Evolutionary conservation across 805 yeast genomes (phyloP).

Genomic region (Zygotorulaspora florentina): DNA sequence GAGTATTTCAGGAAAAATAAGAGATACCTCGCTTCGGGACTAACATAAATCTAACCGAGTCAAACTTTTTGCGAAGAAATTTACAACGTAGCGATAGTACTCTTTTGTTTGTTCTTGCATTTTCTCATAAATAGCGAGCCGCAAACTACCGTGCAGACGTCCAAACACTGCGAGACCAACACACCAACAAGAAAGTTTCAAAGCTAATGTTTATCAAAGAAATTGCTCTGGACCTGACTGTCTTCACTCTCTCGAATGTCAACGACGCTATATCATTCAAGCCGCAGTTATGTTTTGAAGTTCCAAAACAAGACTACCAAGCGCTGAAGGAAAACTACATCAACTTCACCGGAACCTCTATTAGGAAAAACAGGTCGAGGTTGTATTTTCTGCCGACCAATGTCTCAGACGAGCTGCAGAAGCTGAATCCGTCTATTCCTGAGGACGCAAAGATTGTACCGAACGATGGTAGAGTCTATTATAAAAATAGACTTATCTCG

Average conservation of each 20-base stretch:
- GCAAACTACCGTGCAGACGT: neutral
- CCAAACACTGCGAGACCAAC: neutral
- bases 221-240: conserved; percentile 23
- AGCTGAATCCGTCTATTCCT: conserved; percentile 23
- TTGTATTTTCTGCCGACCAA: conserved; percentile 25
- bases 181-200: neutral
- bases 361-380: conserved; percentile 23
- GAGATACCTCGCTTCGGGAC: neutral
- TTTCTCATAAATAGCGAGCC: neutral
- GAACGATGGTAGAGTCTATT: conserved; percentile 19
- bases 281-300: conserved; percentile 26
- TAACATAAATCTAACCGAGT: neutral
- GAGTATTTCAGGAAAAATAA: neutral
- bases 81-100: neutral
- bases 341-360: conserved; percentile 27
- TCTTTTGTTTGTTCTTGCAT: neutral
- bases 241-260: conserved; percentile 24
- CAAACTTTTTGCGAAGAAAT: neutral
- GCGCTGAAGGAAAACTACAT: conserved; percentile 20
- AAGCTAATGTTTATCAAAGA: conserved; percentile 16
- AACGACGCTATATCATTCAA: conserved; percentile 27
- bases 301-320: conserved; percentile 22
- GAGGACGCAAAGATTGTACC: conserved; percentile 22
- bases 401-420: conserved; percentile 26
- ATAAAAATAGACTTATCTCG: conserved; percentile 24